phyloP scores from a whole-genome alignment of 75 land plant genomes.

The Sequoia sempervirens region DNA sequence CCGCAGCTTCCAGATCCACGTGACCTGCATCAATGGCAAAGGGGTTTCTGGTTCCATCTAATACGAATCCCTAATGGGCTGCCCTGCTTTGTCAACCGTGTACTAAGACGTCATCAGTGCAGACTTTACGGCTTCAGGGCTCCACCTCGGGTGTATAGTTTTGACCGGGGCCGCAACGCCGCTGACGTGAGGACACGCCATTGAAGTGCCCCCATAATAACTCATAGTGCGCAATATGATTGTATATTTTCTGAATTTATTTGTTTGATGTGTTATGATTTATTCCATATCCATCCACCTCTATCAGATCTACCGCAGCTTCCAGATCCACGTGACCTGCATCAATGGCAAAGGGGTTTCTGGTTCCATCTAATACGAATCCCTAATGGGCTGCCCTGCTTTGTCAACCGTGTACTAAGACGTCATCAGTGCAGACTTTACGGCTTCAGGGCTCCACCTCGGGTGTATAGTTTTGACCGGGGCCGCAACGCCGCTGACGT shows the following conservation, averaged over 20 bases:
- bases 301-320: not conserved
- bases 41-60: not conserved
- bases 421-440: conserved; percentile 25
- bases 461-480: conserved; percentile 14
- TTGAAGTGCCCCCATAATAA: conserved; percentile 29
- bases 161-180: conserved; percentile 24
- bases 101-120: conserved; percentile 29
- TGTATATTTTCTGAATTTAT: too few relatives aligned
- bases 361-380: not conserved
- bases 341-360: not conserved
- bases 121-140: conserved; percentile 26
- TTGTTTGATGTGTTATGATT: too few relatives aligned
- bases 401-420: conserved; percentile 11
- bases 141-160: conserved; percentile 17
- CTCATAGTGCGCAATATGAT: conserved; percentile 3
- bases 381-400: not conserved
- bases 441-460: conserved; percentile 26
- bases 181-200: conserved; percentile 32
- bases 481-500: conserved; percentile 27
- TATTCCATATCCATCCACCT: too few relatives aligned
- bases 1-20: not conserved
- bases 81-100: not conserved
- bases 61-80: conserved; percentile 9
- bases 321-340: not conserved
- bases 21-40: not conserved